phyloP scores from a whole-genome alignment of 2,329 filamentous ascomycete genomes.

The Dryadomyces quercus-mongolicae region DNA sequence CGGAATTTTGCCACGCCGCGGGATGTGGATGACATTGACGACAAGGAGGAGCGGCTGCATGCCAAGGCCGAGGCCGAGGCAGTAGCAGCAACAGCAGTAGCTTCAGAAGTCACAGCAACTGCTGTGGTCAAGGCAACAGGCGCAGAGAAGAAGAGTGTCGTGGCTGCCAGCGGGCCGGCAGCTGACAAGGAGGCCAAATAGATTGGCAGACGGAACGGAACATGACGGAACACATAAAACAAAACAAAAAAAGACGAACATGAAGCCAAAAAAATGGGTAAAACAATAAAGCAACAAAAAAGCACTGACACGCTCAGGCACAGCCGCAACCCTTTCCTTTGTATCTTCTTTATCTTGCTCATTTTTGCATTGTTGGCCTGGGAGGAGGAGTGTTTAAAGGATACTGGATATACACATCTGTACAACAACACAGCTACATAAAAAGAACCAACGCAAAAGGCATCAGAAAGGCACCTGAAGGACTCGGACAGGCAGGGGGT shows the following conservation, averaged over 20 bases:
- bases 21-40: slow-evolving; percentile 87
- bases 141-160: slow-evolving; percentile 21
- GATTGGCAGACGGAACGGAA: background rate
- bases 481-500: background rate
- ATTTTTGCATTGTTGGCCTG: background rate
- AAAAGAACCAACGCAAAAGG: background rate
- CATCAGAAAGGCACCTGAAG: background rate
- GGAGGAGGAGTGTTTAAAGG: background rate
- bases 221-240: background rate
- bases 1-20: slow-evolving; percentile 64
- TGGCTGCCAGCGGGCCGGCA: slow-evolving; percentile 31
- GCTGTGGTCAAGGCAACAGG: slow-evolving; percentile 34
- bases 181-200: slow-evolving; percentile 18
- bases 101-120: background rate
- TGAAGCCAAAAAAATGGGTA: slow-evolving; percentile 1
- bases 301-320: background rate
- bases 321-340: background rate
- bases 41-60: slow-evolving; percentile 56
- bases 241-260: background rate
- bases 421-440: background rate
- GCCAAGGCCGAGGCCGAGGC: slow-evolving; percentile 20
- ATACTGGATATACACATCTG: slow-evolving; percentile 1
- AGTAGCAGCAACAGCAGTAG: too few relatives aligned
- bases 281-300: slow-evolving; percentile 2
- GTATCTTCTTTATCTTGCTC: slow-evolving; percentile 4